phyloP scores from a whole-genome alignment of 2,329 filamentous ascomycete genomes.

The Pestalotiopsis sp. region DNA sequence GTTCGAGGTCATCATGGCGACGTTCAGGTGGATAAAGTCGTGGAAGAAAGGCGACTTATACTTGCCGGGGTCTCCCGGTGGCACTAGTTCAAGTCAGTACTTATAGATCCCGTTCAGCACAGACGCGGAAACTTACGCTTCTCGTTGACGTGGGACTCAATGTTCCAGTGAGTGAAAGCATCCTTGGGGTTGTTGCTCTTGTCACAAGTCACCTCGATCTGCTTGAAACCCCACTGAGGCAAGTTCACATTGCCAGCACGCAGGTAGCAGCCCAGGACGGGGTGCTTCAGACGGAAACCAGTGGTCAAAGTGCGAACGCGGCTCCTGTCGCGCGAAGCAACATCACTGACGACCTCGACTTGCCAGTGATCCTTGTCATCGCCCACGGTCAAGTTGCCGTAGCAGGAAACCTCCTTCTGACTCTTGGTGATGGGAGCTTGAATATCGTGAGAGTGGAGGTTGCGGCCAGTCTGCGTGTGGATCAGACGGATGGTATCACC shows the following conservation, averaged over 20 bases:
- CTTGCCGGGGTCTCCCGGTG: constrained; percentile 81
- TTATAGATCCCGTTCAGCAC: constrained; percentile 13
- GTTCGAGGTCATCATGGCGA: constrained; percentile 99
- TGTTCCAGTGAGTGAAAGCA: constrained; percentile 98
- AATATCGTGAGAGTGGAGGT: constrained; percentile 92
- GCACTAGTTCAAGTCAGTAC: constrained; percentile 59
- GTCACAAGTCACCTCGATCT: constrained; percentile 94
- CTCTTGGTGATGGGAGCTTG: constrained; percentile 85
- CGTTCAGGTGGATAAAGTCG: constrained; percentile 96
- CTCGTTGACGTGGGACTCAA: constrained; percentile 92
- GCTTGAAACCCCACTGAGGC: constrained; percentile 99
- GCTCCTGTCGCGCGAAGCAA: constrained; percentile 80
- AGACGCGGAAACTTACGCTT: constrained; percentile 64
- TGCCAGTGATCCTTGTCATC: constrained; percentile 98
- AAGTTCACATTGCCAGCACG: constrained; percentile 94
- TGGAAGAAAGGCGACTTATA: constrained; percentile 98
- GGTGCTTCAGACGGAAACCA: constrained; percentile 84
- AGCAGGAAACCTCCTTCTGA: constrained; percentile 91
- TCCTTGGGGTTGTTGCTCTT: constrained; percentile 92
- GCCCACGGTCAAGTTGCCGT: constrained; percentile 92
- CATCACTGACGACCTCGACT: constrained; percentile 88
- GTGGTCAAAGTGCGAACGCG: constrained; percentile 90
- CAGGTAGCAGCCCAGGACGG: constrained; percentile 84
- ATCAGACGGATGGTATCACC: constrained; percentile 81
- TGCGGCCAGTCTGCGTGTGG: constrained; percentile 93